Evolutionary conservation across 805 yeast genomes (phyloP).

Genomic region (Pichia phayaonensis): DNA sequence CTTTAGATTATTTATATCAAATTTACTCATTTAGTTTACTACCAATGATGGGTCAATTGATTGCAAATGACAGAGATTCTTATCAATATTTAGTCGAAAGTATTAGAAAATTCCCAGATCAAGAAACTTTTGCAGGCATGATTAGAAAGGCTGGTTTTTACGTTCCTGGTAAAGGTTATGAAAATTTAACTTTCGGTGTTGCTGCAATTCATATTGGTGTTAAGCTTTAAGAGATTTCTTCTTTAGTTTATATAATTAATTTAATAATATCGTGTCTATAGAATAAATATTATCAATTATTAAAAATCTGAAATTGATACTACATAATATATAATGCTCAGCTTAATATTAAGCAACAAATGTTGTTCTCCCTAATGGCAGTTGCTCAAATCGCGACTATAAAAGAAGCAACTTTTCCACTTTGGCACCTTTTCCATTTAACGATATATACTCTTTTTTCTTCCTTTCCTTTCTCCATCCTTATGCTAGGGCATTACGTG

Average conservation of each 20-base stretch:
- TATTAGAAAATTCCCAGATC: conserved; percentile 84
- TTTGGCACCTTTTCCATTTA: too few species aligned
- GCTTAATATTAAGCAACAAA: too few species aligned
- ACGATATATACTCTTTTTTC: too few species aligned
- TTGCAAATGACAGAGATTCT: conserved; percentile 92
- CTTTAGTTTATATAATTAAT: not conserved
- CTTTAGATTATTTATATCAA: conserved; percentile 70
- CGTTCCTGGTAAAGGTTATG: conserved; percentile 86
- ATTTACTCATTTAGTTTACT: conserved; percentile 81
- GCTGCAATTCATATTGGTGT: conserved; percentile 96
- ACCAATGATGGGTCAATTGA: conserved; percentile 92
- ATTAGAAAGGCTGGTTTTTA: conserved; percentile 92
- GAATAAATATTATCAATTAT: not conserved
- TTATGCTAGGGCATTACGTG: conserved; percentile 99
- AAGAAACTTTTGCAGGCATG: conserved; percentile 86
- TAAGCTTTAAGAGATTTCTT: conserved; percentile 44
- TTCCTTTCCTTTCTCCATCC: conserved; percentile 48
- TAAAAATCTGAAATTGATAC: not conserved
- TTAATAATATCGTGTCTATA: not conserved
- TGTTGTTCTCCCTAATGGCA: too few species aligned
- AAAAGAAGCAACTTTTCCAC: conserved; percentile 7
- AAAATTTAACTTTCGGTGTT: conserved; percentile 87
- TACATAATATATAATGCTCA: too few species aligned
- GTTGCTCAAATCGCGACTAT: conserved; percentile 2
- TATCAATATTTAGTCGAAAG: conserved; percentile 95